Evolutionary conservation across 2,329 filamentous ascomycete genomes (phyloP).

Genomic region (Alternaria sp.): DNA sequence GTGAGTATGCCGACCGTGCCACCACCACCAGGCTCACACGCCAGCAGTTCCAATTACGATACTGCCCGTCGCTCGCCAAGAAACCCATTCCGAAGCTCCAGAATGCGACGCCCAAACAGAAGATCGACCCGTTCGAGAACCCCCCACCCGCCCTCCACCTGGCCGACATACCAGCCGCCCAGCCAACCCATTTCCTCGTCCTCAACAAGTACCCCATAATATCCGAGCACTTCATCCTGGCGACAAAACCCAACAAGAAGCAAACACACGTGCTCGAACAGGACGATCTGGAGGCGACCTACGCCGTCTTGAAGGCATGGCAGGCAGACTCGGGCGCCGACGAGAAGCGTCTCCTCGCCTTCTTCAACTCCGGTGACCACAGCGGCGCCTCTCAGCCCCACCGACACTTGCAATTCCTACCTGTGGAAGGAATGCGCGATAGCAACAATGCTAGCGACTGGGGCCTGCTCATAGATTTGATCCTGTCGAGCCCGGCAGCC

Average conservation of each 20-base stretch:
- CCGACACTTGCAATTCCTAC: slow-evolving; percentile 74
- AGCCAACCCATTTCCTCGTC: slow-evolving; percentile 66
- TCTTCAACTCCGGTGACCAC: slow-evolving; percentile 73
- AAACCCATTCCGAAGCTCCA: slow-evolving; percentile 63
- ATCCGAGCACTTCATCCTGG: slow-evolving; percentile 73
- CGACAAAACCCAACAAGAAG: slow-evolving; percentile 67
- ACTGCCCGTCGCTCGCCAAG: slow-evolving; percentile 70
- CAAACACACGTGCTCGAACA: slow-evolving; percentile 69
- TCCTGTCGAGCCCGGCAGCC: slow-evolving; percentile 28
- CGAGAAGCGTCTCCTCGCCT: slow-evolving; percentile 62
- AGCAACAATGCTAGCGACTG: slow-evolving; percentile 49
- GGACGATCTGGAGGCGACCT: slow-evolving; percentile 66
- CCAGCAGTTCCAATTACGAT: slow-evolving; percentile 74
- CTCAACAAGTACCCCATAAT: slow-evolving; percentile 79
- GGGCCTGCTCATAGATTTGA: slow-evolving; percentile 57
- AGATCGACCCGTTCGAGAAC: slow-evolving; percentile 68
- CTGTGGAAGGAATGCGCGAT: slow-evolving; percentile 67
- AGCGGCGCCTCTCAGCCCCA: slow-evolving; percentile 77
- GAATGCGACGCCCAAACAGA: slow-evolving; percentile 30
- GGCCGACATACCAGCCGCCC: slow-evolving; percentile 53
- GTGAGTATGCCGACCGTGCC: slow-evolving; percentile 32
- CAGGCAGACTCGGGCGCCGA: slow-evolving; percentile 28
- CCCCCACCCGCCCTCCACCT: slow-evolving; percentile 63
- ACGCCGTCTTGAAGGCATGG: slow-evolving; percentile 68
- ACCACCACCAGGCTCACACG: slow-evolving; percentile 17